Base-by-base conservation (phyloP, 805 yeast species). In the Candida vaughaniae region DNA sequence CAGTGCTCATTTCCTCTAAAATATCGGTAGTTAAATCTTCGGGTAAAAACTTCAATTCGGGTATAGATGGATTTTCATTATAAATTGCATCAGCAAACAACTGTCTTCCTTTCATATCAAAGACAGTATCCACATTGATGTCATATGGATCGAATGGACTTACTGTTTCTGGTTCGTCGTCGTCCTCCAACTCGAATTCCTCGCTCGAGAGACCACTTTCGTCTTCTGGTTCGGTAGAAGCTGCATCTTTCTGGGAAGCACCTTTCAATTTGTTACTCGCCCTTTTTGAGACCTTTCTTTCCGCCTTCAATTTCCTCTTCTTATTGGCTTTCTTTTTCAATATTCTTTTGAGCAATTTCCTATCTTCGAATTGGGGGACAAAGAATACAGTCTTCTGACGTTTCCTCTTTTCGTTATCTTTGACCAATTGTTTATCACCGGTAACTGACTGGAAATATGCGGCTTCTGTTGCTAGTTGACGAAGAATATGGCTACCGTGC, bases 131-230 rank as follows among this genome's bases (percentile, higher is more conserved):
- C 0, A 53, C 51, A 7, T 43, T 48, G 16, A 68, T 60, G 37
- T 62, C 62, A 5, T 52, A 45, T 1, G 74, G 74, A 42, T 64
- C 70, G 46, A 50, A 68, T 3, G 69, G 69, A 49, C 67, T 63
- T n/a, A 54, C 46, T n/a, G 46, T 47, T 5, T 53, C 60, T 18
- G 52, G 55, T 14, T 57, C 65, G 3, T 47, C 55, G 10, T 42
- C 48, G n/a, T 50, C 58, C 25, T 41, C 43, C 18, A 38, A 45
- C 11, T 45, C 49, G 4, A 29, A 28, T 10, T 33, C 45, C 26
- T 49, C 48, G 10, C 12, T 31, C 12, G 25, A 28, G 5, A 12
- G 19, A 15, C 23, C 23, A 3, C 17, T 12, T 18, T 25, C 35
- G 12, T 25, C 38, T 15, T 12, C 16, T 16, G 8, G 9, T 18